Percentiles rank a stretch among this genome's conserved stretches.
These are phyloP conservation scores for Aureobasidium sp. DNA, from an alignment of 2,329 filamentous ascomycete species.

Conservation along the genomic window DNA sequence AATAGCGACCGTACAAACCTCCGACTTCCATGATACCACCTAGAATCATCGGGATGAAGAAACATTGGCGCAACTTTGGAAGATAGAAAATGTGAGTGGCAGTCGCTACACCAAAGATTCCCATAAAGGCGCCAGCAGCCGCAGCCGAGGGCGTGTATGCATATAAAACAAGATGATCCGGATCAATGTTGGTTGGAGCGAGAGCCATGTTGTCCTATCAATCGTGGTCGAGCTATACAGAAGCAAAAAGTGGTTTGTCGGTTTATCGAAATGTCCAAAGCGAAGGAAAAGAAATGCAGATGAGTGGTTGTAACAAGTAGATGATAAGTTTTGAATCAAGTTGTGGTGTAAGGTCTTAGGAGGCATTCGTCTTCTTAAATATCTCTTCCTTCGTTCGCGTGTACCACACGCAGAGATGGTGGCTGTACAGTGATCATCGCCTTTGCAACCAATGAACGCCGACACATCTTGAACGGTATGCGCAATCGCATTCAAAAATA, in stretches of 20 bases:
- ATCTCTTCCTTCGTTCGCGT: background rate
- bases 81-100: slow-evolving; percentile 27
- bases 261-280: background rate
- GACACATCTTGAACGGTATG: background rate
- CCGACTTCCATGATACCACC: slow-evolving; percentile 35
- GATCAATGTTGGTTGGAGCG: slow-evolving; percentile 2
- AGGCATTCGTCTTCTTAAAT: background rate
- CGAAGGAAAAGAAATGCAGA: too few relatives aligned
- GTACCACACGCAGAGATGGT: background rate
- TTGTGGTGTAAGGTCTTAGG: background rate
- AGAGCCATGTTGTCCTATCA: slow-evolving; percentile 1
- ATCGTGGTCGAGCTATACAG: background rate
- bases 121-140: slow-evolving; percentile 33
- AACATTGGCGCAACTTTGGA: slow-evolving; percentile 29
- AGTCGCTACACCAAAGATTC: slow-evolving; percentile 29
- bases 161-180: slow-evolving; percentile 20
- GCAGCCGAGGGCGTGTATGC: slow-evolving; percentile 30
- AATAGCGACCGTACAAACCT: slow-evolving; percentile 36
- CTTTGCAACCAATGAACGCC: background rate
- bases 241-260: background rate
- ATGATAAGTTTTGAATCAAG: background rate
- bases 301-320: background rate
- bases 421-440: background rate
- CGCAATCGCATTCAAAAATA: background rate
- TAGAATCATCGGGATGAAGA: slow-evolving; percentile 33